Conservation (phyloP, 75 land plant genomes). For the Picea sitchensis region DNA sequence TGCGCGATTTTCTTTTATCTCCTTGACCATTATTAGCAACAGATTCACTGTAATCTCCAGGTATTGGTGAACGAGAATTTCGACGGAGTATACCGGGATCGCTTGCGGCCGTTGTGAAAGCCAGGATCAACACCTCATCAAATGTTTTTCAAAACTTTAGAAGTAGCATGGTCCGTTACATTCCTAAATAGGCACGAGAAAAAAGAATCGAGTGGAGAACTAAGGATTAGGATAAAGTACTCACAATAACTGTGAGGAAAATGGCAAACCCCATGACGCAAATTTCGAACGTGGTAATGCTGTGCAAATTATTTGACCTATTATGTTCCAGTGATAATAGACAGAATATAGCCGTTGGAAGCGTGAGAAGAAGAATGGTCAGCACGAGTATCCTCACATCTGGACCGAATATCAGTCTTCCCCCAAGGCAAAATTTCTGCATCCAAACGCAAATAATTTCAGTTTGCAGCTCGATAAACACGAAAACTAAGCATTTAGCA, state of each 20-base stretch:
- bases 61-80: constrained; percentile 35
- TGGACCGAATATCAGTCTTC: constrained; percentile 51
- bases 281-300: background rate
- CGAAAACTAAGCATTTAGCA: no score
- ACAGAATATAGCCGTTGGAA: constrained; percentile 32
- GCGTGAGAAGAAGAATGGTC: constrained; percentile 24
- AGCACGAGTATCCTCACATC: constrained; percentile 33
- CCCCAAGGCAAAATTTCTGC: constrained; percentile 44
- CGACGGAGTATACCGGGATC: constrained; percentile 69
- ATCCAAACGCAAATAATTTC: background rate
- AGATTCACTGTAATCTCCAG: constrained; percentile 18
- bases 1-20: constrained; percentile 9
- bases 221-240: background rate
- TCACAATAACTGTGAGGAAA: constrained; percentile 12
- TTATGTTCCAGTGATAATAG: background rate
- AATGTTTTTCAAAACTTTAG: background rate
- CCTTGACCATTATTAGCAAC: constrained; percentile 22
- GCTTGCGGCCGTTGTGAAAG: constrained; percentile 46
- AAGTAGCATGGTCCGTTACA: background rate
- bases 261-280: constrained; percentile 13
- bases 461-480: no score
- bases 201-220: background rate
- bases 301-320: background rate
- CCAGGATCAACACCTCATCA: constrained; percentile 20
- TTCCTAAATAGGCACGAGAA: background rate